Evolutionary conservation across 805 yeast species (phyloP).

Genomic region (Metschnikowia matae): DNA sequence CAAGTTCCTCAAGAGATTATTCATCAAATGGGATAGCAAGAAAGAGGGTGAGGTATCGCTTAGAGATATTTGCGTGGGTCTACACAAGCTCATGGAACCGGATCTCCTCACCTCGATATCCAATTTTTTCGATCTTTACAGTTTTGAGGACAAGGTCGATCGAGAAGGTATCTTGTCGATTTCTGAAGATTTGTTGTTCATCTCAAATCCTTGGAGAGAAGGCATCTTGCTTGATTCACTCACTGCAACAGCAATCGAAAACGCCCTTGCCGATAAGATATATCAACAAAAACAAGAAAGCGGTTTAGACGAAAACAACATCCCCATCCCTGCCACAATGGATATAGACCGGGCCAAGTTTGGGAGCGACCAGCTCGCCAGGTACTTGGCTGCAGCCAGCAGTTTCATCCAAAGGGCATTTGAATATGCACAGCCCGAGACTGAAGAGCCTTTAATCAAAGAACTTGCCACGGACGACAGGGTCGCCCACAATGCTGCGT

Average conservation of each 20-base stretch:
- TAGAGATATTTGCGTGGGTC: constrained; percentile 66
- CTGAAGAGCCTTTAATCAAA: constrained; percentile 33
- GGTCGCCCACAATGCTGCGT: constrained; percentile 68
- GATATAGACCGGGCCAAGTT: constrained; percentile 60
- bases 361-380: constrained; percentile 62
- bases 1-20: constrained; percentile 60
- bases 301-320: constrained; percentile 21
- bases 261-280: constrained; percentile 62
- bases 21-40: constrained; percentile 65
- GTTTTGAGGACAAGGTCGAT: constrained; percentile 53
- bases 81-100: constrained; percentile 61
- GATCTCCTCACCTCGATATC: constrained; percentile 79
- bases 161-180: constrained; percentile 77
- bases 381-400: constrained; percentile 85
- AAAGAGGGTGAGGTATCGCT: constrained; percentile 54
- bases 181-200: constrained; percentile 79
- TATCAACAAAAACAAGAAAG: constrained; percentile 38
- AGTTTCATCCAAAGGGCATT: constrained; percentile 82
- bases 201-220: constrained; percentile 85
- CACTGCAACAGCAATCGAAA: constrained; percentile 60
- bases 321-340: constrained; percentile 55
- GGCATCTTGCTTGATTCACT: constrained; percentile 60
- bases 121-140: constrained; percentile 70
- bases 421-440: constrained; percentile 79
- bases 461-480: constrained; percentile 35